phyloP scores from a whole-genome alignment of 192 early-diverging fungal species.

The Funneliformis geosporum region DNA sequence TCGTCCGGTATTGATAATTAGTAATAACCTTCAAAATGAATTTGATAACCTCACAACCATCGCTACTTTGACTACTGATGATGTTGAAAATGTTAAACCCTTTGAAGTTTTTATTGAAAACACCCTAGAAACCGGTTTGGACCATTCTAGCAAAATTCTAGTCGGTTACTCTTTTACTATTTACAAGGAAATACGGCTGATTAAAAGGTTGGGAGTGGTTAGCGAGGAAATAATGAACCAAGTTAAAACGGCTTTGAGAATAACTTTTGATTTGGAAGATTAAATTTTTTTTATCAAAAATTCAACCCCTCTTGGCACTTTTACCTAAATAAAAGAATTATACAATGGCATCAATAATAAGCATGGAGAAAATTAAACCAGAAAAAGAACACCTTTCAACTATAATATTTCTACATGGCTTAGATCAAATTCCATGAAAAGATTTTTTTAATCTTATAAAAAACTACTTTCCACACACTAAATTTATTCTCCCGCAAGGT shows the following conservation, averaged over 20 bases:
- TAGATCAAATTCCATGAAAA: too few species aligned
- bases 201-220: background rate
- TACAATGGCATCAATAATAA: too few species aligned
- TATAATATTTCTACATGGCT: too few species aligned
- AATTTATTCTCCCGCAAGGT: too few species aligned
- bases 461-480: too few species aligned
- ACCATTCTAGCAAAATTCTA: background rate
- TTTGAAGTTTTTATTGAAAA: conserved; percentile 24
- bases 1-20: background rate
- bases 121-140: background rate
- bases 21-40: conserved; percentile 15
- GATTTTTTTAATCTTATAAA: too few species aligned
- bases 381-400: too few species aligned
- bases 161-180: conserved; percentile 3
- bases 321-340: too few species aligned
- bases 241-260: background rate
- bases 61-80: conserved; percentile 4
- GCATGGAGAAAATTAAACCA: too few species aligned
- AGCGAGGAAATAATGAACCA: background rate
- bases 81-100: background rate
- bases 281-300: too few species aligned
- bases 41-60: background rate
- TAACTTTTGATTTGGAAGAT: conserved; percentile 22
- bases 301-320: too few species aligned
- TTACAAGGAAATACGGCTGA: background rate